phyloP scores from a whole-genome alignment of 805 yeast genomes.

The Hanseniaspora jakobsenii region DNA sequence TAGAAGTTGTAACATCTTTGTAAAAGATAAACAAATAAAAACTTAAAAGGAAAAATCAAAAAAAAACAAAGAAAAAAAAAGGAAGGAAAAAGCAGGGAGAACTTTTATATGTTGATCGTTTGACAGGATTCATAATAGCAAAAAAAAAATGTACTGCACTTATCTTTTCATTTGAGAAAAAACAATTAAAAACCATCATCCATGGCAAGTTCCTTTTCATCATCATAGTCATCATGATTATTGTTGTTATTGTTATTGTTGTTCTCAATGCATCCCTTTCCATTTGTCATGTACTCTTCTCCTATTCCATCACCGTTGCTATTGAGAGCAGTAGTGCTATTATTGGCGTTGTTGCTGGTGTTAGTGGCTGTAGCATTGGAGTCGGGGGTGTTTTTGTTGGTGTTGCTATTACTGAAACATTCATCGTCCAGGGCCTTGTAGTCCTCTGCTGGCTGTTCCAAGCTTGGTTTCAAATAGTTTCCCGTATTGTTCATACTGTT shows the following conservation, averaged over 20 bases:
- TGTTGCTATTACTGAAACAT: not conserved
- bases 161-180: too few species aligned
- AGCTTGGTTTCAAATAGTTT: too few species aligned
- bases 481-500: not conserved
- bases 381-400: too few species aligned
- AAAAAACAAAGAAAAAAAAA: too few species aligned
- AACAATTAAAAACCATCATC: slow-evolving; percentile 13
- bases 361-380: too few species aligned
- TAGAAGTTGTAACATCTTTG: not conserved
- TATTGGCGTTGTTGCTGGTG: not conserved
- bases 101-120: too few species aligned
- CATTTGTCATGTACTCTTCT: not conserved
- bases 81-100: too few species aligned
- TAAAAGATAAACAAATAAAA: too few species aligned
- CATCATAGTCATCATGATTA: not conserved
- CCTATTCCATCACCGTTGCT: not conserved
- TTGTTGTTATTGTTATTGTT: not conserved
- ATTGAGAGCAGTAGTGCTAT: not conserved
- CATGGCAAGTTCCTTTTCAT: slow-evolving; percentile 8
- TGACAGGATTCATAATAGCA: too few species aligned
- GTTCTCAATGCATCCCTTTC: not conserved
- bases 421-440: slow-evolving; percentile 13
- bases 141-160: too few species aligned
- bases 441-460: not conserved
- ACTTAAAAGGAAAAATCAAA: not conserved